Evolutionary conservation across 2,329 filamentous ascomycete genomes (phyloP).

Genomic region (Stachybotrys chlorohalonatus): DNA sequence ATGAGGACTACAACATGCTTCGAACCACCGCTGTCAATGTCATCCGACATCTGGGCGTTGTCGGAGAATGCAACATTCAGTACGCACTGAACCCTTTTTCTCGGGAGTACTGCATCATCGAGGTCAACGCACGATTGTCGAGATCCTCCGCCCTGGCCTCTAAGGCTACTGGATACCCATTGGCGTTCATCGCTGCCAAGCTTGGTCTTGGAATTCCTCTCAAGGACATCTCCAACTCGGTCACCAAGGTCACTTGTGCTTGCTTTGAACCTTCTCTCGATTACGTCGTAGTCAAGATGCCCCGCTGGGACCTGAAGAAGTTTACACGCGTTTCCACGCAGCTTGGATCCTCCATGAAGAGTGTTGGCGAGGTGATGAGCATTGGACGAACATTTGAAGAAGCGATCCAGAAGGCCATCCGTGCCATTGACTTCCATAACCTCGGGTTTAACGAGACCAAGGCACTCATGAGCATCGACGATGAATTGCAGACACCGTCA

Average conservation of each 20-base stretch:
- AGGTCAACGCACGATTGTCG: constrained; percentile 94
- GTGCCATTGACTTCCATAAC: constrained; percentile 90
- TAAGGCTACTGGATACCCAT: constrained; percentile 91
- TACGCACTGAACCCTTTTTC: constrained; percentile 95
- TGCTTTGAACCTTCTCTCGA: constrained; percentile 98
- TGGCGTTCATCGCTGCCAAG: constrained; percentile 96
- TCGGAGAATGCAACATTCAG: constrained; percentile 98
- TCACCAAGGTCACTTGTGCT: constrained; percentile 90
- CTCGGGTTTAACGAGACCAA: constrained; percentile 88
- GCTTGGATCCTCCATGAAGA: constrained; percentile 98
- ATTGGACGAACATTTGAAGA: constrained; percentile 96
- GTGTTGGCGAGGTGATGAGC: constrained; percentile 97
- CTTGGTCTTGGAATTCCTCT: constrained; percentile 88
- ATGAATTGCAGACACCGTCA: constrained; percentile 92
- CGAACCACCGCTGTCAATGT: constrained; percentile 95
- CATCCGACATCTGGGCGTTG: constrained; percentile 91
- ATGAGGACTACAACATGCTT: constrained; percentile 99
- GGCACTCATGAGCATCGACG: constrained; percentile 90
- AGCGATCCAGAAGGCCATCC: constrained; percentile 96
- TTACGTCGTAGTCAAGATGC: constrained; percentile 98
- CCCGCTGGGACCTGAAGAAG: constrained; percentile 97
- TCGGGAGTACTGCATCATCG: constrained; percentile 96
- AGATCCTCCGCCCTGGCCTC: constrained; percentile 92
- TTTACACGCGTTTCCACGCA: constrained; percentile 94
- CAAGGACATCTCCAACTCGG: constrained; percentile 93